Evolutionary conservation across 2,329 filamentous ascomycete species (phyloP).

Genomic region (Lasiodiplodia sp.): DNA sequence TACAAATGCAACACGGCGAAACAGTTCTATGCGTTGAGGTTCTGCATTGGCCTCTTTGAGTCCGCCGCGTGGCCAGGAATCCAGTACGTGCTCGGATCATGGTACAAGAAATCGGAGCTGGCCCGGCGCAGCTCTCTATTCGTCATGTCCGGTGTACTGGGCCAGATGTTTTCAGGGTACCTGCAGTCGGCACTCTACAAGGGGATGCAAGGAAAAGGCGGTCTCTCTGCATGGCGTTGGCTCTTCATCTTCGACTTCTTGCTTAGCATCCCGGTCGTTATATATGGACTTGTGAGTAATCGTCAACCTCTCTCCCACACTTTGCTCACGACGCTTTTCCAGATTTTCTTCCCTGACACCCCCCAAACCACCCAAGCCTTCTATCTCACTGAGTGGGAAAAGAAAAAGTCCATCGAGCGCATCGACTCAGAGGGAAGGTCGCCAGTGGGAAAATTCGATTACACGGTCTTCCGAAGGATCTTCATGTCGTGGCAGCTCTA

Average conservation of each 20-base stretch:
- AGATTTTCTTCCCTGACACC: slow-evolving; percentile 15
- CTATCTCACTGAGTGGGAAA: slow-evolving; percentile 15
- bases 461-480: neutral
- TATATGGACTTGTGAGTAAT: neutral
- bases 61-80: slow-evolving; percentile 4
- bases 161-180: slow-evolving; percentile 29
- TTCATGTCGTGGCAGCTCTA: slow-evolving; percentile 19
- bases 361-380: slow-evolving; percentile 12
- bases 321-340: neutral
- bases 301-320: too few species aligned
- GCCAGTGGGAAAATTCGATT: slow-evolving; percentile 5
- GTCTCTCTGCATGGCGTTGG: slow-evolving; percentile 42
- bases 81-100: slow-evolving; percentile 22
- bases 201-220: slow-evolving; percentile 33
- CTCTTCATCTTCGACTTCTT: slow-evolving; percentile 29
- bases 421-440: neutral
- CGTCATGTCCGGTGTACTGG: neutral
- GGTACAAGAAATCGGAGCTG: slow-evolving; percentile 25
- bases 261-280: neutral
- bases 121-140: slow-evolving; percentile 8
- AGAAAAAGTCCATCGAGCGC: neutral
- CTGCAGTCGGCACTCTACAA: slow-evolving; percentile 31
- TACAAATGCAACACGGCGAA: slow-evolving; percentile 11
- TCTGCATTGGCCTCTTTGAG: slow-evolving; percentile 25
- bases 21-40: slow-evolving; percentile 17